Base-by-base conservation (phyloP, 2,329 filamentous ascomycete genomes). In the Epichloe brachyelytri region DNA sequence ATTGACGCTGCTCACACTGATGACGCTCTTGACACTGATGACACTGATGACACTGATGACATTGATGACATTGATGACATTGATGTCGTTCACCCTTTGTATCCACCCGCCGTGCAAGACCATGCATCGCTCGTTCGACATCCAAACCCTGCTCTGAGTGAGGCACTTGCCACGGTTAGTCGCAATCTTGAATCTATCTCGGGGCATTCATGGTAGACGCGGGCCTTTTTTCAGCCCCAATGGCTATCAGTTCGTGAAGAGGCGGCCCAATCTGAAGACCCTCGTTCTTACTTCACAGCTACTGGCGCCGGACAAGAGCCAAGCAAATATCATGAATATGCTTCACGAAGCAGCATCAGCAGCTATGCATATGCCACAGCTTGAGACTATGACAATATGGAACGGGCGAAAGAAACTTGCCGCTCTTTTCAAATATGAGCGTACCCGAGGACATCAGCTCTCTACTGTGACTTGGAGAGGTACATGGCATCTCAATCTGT, bases 371-470 rank as follows among this genome's bases (percentile, higher is more conserved):
- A 67, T 68, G 59, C 58, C 61, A 14, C 62, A 48, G 39, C 58
- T 65, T 48, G 49, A 60, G 30, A 62, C 51, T 14, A 59, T 68
- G 59, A 61, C 65, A 44, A 50, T 65, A 19, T 68, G 65, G 65
- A 65, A 63, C 50, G 62, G 61, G 6, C 58, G 54, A 53, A n/a
- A 43, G 37, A 57, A 50, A 17, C 6, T 60, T 19, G 61, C 60
- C 47, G 54, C 61, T 51, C 52, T 59, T 15, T 63, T 62, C 51
- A 55, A 52, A 15, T 62, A 58, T 51, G 49, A 62, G 50, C 54
- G 39, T 40, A 50, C 46, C 53, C 50, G 49, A 48, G 12, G 8
- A 5, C 46, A 52, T 49, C 55, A 55, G 46, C 10, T 54, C 12
- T 57, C 55, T 36, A 55, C 54, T 46, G 58, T 65, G 43, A 61